Evolutionary conservation across 495 filamentous ascomycete genomes (phyloP).

Genomic region (Achaetomiella virescens): DNA sequence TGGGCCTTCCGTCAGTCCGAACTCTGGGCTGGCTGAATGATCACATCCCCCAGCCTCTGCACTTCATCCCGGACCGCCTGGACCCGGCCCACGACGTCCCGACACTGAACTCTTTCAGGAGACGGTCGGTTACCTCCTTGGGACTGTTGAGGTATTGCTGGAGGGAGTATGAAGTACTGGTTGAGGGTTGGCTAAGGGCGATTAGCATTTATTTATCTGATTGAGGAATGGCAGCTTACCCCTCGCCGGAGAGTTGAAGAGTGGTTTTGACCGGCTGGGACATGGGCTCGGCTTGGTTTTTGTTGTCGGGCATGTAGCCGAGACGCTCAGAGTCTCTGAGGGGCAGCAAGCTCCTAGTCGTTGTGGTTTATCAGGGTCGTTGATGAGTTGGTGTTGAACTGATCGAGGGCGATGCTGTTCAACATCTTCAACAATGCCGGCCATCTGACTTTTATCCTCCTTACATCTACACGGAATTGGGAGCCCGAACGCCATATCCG

Average conservation of each 20-base stretch:
- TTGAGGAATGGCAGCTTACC: slow-evolving; percentile 1
- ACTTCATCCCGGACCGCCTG: slow-evolving; percentile 5
- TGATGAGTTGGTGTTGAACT: background rate
- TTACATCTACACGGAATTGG: background rate
- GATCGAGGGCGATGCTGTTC: background rate
- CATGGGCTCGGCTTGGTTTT: background rate
- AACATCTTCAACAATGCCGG: no score
- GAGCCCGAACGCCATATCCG: background rate
- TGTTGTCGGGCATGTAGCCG: background rate
- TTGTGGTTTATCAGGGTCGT: no score
- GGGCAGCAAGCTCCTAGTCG: no score
- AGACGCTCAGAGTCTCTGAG: no score
- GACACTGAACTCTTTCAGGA: slow-evolving; percentile 10
- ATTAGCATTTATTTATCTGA: background rate
- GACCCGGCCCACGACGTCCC: slow-evolving; percentile 2
- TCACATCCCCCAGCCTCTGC: slow-evolving; percentile 7
- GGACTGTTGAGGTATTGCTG: slow-evolving; percentile 15
- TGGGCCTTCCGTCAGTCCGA: background rate
- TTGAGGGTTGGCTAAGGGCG: background rate
- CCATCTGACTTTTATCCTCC: background rate
- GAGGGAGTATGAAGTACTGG: slow-evolving; percentile 10
- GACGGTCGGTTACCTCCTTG: slow-evolving; percentile 14
- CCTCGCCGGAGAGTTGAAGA: slow-evolving; percentile 16
- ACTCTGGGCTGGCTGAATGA: background rate
- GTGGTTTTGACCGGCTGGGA: background rate